phyloP scores from a whole-genome alignment of 106 monocot genomes.

The Platanthera guangdongensis region DNA sequence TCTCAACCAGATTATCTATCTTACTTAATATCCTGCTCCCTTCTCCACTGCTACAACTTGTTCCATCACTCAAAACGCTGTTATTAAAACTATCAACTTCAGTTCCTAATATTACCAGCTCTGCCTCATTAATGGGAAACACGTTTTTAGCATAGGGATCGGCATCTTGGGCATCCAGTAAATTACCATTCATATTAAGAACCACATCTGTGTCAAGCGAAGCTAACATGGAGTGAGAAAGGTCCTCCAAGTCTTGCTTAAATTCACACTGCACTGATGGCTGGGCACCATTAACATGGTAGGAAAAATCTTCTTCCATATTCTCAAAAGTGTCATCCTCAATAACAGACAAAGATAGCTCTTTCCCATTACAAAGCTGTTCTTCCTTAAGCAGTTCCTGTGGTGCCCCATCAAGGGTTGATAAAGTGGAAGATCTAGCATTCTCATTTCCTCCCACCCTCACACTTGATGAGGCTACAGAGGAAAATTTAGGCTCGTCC shows the following conservation, averaged over 20 bases:
- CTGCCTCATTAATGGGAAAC: background rate
- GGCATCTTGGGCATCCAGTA: background rate
- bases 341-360: background rate
- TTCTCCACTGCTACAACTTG: slow-evolving; percentile 13
- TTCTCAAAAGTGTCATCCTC: background rate
- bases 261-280: slow-evolving; percentile 8
- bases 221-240: background rate
- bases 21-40: slow-evolving; percentile 14
- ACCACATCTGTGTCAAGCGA: slow-evolving; percentile 6
- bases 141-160: background rate
- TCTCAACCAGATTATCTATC: slow-evolving; percentile 31
- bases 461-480: background rate
- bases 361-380: background rate
- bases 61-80: slow-evolving; percentile 13
- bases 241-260: background rate
- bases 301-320: background rate
- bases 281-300: background rate
- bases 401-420: background rate
- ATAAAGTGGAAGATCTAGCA: slow-evolving; percentile 7
- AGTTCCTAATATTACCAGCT: background rate
- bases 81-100: slow-evolving; percentile 12
- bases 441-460: slow-evolving; percentile 7
- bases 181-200: slow-evolving; percentile 12
- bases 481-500: slow-evolving; percentile 10
- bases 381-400: slow-evolving; percentile 9